These are phyloP conservation scores for Ilex paraguariensis DNA, from an alignment of 305 asterid species.

Conservation along the genomic window DNA sequence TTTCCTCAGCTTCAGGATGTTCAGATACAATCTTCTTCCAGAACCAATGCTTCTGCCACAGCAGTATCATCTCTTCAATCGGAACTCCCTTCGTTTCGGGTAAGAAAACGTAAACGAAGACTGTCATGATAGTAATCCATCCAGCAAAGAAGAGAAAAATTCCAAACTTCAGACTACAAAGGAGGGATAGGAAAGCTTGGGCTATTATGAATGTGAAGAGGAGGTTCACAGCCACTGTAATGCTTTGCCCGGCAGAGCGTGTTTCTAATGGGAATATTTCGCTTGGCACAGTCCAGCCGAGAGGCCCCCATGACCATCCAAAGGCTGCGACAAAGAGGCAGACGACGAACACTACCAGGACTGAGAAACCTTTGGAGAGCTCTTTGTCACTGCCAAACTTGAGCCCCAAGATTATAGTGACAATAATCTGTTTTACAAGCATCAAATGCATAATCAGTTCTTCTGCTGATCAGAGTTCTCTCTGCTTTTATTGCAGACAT, in stretches of 20 bases:
- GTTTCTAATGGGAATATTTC: slow-evolving; percentile 91
- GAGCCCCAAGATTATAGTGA: slow-evolving; percentile 58
- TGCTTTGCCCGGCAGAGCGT: slow-evolving; percentile 95
- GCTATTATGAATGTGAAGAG: slow-evolving; percentile 84
- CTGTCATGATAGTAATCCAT: slow-evolving; percentile 77
- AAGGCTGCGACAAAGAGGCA: slow-evolving; percentile 84
- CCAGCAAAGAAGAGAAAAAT: slow-evolving; percentile 86
- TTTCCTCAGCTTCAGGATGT: slow-evolving; percentile 9
- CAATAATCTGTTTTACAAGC: slow-evolving; percentile 45
- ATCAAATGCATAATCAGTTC: not conserved
- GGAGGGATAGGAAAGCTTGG: slow-evolving; percentile 68
- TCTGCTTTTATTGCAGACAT: too few species aligned
- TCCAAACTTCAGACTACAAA: slow-evolving; percentile 84
- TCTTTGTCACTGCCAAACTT: slow-evolving; percentile 58
- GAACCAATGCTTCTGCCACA: slow-evolving; percentile 92
- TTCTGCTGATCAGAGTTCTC: too few species aligned
- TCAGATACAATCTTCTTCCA: slow-evolving; percentile 56
- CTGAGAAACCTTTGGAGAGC: slow-evolving; percentile 55
- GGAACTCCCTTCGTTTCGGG: slow-evolving; percentile 97
- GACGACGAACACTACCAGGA: slow-evolving; percentile 59
- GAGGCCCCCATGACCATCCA: slow-evolving; percentile 98
- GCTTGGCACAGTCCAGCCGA: slow-evolving; percentile 99
- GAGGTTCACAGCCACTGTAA: slow-evolving; percentile 83
- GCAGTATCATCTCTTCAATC: slow-evolving; percentile 73
- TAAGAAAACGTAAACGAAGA: slow-evolving; percentile 64